These are phyloP conservation scores for Diutina sp. DNA, from an alignment of 1,139 yeast species.

Conservation along the genomic window DNA sequence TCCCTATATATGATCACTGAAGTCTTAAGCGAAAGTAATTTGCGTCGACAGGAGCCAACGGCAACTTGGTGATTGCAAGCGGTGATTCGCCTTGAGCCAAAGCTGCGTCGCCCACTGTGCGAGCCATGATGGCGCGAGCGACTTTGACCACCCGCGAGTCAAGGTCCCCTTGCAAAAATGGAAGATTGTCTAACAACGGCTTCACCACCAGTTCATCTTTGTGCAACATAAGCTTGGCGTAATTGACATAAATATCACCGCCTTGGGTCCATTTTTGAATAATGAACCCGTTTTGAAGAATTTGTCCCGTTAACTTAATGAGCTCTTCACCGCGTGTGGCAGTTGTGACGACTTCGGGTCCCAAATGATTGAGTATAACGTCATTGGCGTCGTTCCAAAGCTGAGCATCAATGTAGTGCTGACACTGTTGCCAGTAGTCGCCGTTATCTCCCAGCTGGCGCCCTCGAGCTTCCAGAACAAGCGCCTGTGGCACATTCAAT, in stretches of 20 bases:
- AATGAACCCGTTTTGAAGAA: neutral
- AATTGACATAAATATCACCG: neutral
- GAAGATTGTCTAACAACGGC: neutral
- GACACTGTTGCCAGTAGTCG: neutral
- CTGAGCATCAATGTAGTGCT: neutral
- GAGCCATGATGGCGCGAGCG: neutral
- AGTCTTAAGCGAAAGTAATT: neutral
- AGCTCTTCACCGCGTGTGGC: neutral
- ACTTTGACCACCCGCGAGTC: neutral
- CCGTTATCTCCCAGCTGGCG: neutral
- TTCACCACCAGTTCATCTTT: neutral
- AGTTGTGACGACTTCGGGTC: conserved; percentile 1
- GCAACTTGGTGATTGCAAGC: neutral
- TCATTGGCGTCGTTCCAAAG: neutral
- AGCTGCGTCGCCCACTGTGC: neutral
- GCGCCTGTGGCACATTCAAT: neutral
- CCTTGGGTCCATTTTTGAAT: neutral
- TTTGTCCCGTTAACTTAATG: neutral
- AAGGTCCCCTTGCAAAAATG: neutral
- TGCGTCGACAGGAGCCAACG: neutral
- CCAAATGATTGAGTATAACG: neutral
- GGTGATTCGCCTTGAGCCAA: neutral
- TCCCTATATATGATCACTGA: neutral
- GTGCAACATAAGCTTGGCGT: neutral
- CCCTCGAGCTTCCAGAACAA: neutral